Percentiles rank a stretch among this genome's conserved stretches.
Conservation (phyloP, 495 filamentous ascomycete genomes). For the Xylaria grammica region DNA sequence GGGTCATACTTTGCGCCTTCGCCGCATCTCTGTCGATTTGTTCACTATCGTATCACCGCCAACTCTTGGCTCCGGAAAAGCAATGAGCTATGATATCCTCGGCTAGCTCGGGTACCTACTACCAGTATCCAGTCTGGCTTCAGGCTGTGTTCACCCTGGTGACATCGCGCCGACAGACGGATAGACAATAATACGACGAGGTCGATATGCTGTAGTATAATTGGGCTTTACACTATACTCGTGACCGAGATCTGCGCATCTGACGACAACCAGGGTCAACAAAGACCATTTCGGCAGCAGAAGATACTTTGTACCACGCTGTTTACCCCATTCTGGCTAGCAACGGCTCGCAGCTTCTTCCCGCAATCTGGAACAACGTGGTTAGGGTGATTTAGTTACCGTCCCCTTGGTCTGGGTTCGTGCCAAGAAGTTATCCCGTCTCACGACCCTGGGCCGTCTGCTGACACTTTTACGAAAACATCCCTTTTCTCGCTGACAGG, state of each 20-base stretch:
- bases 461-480: conserved; percentile 5
- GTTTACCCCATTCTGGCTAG: conserved; percentile 9
- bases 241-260: conserved; percentile 8
- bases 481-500: conserved; percentile 6
- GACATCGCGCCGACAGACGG: neutral
- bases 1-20: conserved; percentile 23
- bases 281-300: neutral
- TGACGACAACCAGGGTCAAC: neutral
- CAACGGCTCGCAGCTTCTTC: conserved; percentile 22
- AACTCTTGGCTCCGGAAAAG: conserved; percentile 19
- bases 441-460: conserved; percentile 20
- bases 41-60: conserved; percentile 6
- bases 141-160: neutral
- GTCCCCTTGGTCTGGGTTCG: conserved; percentile 25
- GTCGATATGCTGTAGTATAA: neutral
- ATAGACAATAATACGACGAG: neutral
- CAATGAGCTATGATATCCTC: conserved; percentile 5
- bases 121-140: neutral
- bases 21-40: conserved; percentile 6
- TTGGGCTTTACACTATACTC: neutral
- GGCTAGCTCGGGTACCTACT: conserved; percentile 12
- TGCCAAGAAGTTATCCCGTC: conserved; percentile 25
- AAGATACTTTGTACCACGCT: neutral
- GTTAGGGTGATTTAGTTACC: conserved; percentile 23
- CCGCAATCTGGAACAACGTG: conserved; percentile 24